phyloP scores from a whole-genome alignment of 805 yeast species.

The Yarrowia bubula region DNA sequence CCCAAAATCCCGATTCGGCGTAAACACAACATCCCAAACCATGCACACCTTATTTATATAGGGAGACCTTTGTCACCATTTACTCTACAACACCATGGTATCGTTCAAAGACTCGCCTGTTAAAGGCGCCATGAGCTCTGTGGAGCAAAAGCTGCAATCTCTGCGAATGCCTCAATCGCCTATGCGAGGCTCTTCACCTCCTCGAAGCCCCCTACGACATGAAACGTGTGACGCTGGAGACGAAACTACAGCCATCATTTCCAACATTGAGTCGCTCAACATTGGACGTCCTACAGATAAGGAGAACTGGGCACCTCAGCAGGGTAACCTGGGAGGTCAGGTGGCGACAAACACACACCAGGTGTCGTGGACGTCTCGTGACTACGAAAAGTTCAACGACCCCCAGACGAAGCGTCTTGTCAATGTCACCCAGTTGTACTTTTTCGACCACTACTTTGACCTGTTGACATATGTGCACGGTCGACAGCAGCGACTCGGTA shows the following conservation, averaged over 20 bases:
- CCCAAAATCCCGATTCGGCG: slow-evolving; percentile 10
- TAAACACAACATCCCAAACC: slow-evolving; percentile 2
- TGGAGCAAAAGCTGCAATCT: slow-evolving; percentile 23
- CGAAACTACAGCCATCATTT: slow-evolving; percentile 31
- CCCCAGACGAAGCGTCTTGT: slow-evolving; percentile 82
- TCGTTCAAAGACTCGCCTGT: slow-evolving; percentile 22
- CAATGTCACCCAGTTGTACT: slow-evolving; percentile 89
- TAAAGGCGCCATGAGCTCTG: slow-evolving; percentile 24
- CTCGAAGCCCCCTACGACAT: slow-evolving; percentile 25
- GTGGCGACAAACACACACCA: slow-evolving; percentile 15
- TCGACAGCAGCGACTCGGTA: slow-evolving; percentile 75
- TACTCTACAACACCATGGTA: neutral
- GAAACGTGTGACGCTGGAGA: slow-evolving; percentile 27
- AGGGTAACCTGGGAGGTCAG: slow-evolving; percentile 28
- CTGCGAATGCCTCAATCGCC: slow-evolving; percentile 26
- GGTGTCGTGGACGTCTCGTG: slow-evolving; percentile 30
- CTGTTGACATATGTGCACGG: slow-evolving; percentile 87
- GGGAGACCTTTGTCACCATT: no score
- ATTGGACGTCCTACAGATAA: slow-evolving; percentile 22
- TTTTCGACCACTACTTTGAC: slow-evolving; percentile 93
- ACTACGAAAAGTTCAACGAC: slow-evolving; percentile 48
- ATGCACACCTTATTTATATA: no score
- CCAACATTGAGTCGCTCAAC: slow-evolving; percentile 30
- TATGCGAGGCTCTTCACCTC: neutral
- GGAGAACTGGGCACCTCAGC: slow-evolving; percentile 14